Percentiles rank a stretch among this genome's conserved stretches.
Evolutionary conservation across 2,329 filamentous ascomycete genomes (phyloP).

Genomic region (Tolypocladium cylindrosporum): DNA sequence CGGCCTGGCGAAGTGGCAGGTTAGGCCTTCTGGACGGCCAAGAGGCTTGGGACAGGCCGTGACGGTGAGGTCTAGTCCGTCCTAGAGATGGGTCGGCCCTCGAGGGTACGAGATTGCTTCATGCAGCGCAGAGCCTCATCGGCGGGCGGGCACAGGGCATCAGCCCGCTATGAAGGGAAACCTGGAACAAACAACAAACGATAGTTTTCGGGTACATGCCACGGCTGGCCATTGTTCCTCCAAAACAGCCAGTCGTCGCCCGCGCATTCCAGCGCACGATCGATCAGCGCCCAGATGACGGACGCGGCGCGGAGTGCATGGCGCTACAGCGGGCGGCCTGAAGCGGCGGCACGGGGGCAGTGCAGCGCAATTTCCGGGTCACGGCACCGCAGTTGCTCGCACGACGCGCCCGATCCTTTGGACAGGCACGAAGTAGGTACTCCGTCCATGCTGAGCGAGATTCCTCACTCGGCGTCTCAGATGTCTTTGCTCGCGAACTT

Average conservation of each 20-base stretch:
- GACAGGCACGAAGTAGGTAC: not conserved
- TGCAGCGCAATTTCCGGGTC: not conserved
- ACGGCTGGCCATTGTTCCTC: not conserved
- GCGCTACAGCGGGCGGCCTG: not conserved
- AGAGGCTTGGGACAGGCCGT: not conserved
- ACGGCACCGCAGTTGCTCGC: too few relatives aligned
- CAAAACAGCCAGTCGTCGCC: not conserved
- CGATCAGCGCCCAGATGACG: not conserved
- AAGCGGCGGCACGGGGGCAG: not conserved
- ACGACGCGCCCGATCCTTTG: not conserved
- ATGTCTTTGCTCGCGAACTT: not conserved
- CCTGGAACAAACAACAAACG: too few relatives aligned
- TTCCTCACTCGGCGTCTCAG: too few relatives aligned
- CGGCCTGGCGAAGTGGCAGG: not conserved
- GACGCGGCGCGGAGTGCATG: not conserved
- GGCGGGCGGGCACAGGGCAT: not conserved
- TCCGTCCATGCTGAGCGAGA: too few relatives aligned
- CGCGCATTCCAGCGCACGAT: not conserved
- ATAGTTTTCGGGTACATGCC: not conserved
- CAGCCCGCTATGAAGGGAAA: too few relatives aligned
- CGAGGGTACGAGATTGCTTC: not conserved
- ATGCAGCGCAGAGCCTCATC: not conserved
- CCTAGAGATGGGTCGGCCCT: not conserved
- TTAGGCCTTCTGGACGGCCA: not conserved
- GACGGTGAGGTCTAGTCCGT: not conserved